Base-by-base conservation (phyloP, 164 flowering plant genomes). In the Cinnamomum micranthum region DNA sequence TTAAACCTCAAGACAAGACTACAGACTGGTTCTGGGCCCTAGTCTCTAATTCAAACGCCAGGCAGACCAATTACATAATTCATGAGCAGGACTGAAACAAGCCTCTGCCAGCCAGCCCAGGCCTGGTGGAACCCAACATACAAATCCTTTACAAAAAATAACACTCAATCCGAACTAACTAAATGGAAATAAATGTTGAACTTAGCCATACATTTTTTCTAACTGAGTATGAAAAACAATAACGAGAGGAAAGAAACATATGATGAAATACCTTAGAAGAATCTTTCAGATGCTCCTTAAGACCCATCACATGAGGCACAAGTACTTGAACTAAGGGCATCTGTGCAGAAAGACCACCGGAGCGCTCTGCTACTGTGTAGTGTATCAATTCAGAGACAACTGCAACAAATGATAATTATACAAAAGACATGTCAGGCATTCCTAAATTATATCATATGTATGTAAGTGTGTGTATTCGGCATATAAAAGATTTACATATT, bases 381-480 rank as follows among this genome's bases (percentile, higher is more conserved):
- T 91, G 97, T 82, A 96, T 96, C 82, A 96, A 83, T 84, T 94
- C 99, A 65, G 97, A 96, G 66, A 91, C 81, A 60, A 91, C 99
- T 96, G 94, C 87, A 82, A 79, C 66, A 52, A 67, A 47, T 47
- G 47, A 41, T 9, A 41, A 41, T 41, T 7, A 41, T 7, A 41
- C 11, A 41, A 41, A 41, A 41, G 47, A 9, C 47, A 41, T 41
- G 10, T 41, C 10, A 41, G 47, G 47, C 47, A 41, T 41, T 41
- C 11, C 47, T 41, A 41, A 41, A 41, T 41, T 41, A 41, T 41
- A 41, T 6, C 47, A 41, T 41, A 41, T 41, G 10, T 41, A 31
- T 4, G 4, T 0, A 31, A 31, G 35, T 4, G 35, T 31, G 35
- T 31, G 35, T 4, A 41, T 41, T 9, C 47, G 2, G 47, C 47